Evolutionary conservation across 345 rosid species (phyloP).

Genomic region (Syzygium oleosum): DNA sequence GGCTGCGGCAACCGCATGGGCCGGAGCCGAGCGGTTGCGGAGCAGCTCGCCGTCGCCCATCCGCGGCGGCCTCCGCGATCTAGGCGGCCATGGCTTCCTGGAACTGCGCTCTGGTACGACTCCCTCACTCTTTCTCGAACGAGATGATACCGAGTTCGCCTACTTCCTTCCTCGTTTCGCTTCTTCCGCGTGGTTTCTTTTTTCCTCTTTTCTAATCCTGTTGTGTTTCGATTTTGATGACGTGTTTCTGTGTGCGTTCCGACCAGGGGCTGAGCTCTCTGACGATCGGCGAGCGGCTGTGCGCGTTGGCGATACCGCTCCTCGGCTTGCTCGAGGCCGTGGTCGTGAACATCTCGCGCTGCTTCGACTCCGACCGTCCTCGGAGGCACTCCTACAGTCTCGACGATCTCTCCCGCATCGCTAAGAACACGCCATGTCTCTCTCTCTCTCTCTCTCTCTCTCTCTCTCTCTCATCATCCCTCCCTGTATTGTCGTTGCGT

Average conservation of each 20-base stretch:
- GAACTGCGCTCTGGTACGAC: neutral
- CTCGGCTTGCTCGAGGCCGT: slow-evolving; percentile 12
- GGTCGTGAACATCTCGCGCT: slow-evolving; percentile 14
- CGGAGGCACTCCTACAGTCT: slow-evolving; percentile 13
- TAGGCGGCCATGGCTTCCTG: neutral
- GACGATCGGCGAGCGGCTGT: slow-evolving; percentile 12
- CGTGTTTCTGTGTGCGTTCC: neutral
- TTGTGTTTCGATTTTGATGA: neutral
- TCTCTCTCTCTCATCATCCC: neutral
- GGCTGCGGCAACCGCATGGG: neutral
- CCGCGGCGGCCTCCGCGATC: neutral
- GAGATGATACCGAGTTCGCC: neutral
- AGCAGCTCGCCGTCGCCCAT: neutral
- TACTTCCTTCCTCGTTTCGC: neutral
- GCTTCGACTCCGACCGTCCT: slow-evolving; percentile 18
- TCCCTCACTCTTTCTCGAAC: neutral
- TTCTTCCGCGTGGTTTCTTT: neutral
- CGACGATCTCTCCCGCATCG: slow-evolving; percentile 22
- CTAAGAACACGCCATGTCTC: slow-evolving; percentile 12
- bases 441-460: neutral
- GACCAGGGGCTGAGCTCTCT: neutral
- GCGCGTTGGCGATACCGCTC: slow-evolving; percentile 23
- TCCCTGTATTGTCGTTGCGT: neutral
- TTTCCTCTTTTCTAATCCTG: neutral
- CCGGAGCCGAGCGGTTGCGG: neutral